Base-by-base conservation (phyloP, 257 asterid species). In the Capsicum chinense region DNA sequence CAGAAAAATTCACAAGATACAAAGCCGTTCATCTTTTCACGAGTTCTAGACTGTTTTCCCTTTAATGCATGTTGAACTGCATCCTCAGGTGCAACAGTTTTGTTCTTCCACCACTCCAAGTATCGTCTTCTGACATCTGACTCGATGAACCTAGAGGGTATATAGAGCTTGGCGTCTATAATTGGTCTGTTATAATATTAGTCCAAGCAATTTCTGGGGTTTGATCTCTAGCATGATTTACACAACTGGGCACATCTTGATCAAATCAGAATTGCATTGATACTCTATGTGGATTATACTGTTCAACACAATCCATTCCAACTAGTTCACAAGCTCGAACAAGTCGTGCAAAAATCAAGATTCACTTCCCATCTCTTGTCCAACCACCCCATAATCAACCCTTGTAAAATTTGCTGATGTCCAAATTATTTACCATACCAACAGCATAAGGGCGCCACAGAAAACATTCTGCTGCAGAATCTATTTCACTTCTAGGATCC, bases 181-280 rank as follows among this genome's bases (percentile, higher is more conserved):
- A 39, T 39, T 39, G 44, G 44, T 39, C 44, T 39, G 44, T 39
- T 39, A 39, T 39, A 39, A 39, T 39, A 39, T 39, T 39, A 4
- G 44, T 4, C 44, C 44, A 39, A 39, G 91, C 87, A 21, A 67
- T 57, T 52, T 83, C 78, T 12, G 84, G 58, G 52, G 83, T 56
- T 42, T 8, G 56, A 50, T 50, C 39, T 58, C 42, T 57, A 12
- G 70, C 26, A 47, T 80, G 33, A 26, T 17, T 54, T 14, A 88
- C 83, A 56, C 13, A 10, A 1, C 83, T 83, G 0, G 89, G 92
- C 76, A 87, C 44, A 59, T 89, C 92, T 85, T 89, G 88, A 62
- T 89, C 90, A 11, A 84, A 78, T 9, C 89, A 89, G 60, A 89
- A 89, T 84, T 89, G 90, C 85, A 79, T 82, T 37, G 87, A 85